These are phyloP conservation scores for Syncephalastrum sp. DNA, from an alignment of 371 early-diverging fungal species.

Conservation along the genomic window DNA sequence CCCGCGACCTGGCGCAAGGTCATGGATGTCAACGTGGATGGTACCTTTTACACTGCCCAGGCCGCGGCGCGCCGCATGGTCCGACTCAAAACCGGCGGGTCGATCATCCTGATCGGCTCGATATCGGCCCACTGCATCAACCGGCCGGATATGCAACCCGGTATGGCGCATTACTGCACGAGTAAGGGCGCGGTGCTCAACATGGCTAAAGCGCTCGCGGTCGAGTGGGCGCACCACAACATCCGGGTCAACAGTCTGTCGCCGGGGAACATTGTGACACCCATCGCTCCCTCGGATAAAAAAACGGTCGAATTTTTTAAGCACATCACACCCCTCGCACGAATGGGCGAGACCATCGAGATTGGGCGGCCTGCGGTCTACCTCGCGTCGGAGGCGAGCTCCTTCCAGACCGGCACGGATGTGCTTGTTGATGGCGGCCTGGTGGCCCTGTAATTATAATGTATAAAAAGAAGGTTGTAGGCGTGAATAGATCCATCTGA, in stretches of 20 bases:
- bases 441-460: too few species aligned
- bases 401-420: slow-evolving; percentile 27
- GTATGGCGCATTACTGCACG: slow-evolving; percentile 21
- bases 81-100: slow-evolving; percentile 17
- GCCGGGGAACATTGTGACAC: slow-evolving; percentile 28
- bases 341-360: slow-evolving; percentile 24
- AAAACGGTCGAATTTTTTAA: slow-evolving; percentile 14
- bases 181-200: slow-evolving; percentile 25
- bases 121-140: slow-evolving; percentile 26
- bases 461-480: too few species aligned
- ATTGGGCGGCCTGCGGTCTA: slow-evolving; percentile 25
- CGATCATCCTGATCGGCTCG: slow-evolving; percentile 24
- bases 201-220: slow-evolving; percentile 26
- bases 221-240: slow-evolving; percentile 23
- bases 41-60: slow-evolving; percentile 30
- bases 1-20: slow-evolving; percentile 25
- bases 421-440: slow-evolving; percentile 16
- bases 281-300: slow-evolving; percentile 23
- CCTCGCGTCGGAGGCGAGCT: slow-evolving; percentile 28
- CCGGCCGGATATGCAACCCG: slow-evolving; percentile 24
- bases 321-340: slow-evolving; percentile 18
- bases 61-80: slow-evolving; percentile 30
- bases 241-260: slow-evolving; percentile 28
- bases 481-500: too few species aligned
- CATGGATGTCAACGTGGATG: slow-evolving; percentile 28